Evolutionary conservation across 2,329 filamentous ascomycete species (phyloP), one percentile per base, ranked within the genome.

Genomic region (Juglanconis sp.): DNA sequence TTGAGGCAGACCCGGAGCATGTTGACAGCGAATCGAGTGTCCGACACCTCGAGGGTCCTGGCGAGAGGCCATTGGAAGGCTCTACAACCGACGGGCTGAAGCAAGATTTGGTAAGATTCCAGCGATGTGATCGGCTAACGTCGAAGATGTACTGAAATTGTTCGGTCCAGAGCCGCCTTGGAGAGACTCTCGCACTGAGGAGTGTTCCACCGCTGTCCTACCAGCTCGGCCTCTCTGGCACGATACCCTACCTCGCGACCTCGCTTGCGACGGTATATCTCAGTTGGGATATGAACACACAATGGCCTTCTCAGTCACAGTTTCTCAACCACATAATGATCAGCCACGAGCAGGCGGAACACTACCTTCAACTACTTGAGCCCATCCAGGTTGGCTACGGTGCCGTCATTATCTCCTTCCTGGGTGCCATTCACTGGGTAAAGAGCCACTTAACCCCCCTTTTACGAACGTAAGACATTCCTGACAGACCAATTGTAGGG

Each of bases 321-420:
- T 78, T 89, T 54, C 71, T 92, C 48, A 82, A 95, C 70, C 85
- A 79, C 60, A 76, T 87, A 57, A 71, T 93, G 61, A 74, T 96
- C 66, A 85, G 81, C 65, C 86, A 87, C 53, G 85, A 92, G 53
- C 88, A 84, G 3, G 92, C 92, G 2, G 85, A 87, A 63, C 77
- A 89, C 31, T 79, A 92, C 58, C 81, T 97, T 9, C 83, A 88
- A 65, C 73, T 92, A 15, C 80, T 96, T 35, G 92, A 96, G 76
- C 92, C 92, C 11, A 77, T 97, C 56, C 94, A 97, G 75, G 83
- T 97, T 57, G 93, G 92, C 61, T 96, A 96, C 68, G 93, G 94
- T 58, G 94, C 93, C 52, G 86, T 96, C 60, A 95, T 96, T 68
- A 90, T 96, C 68, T 96, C 92, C 34, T 97, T 96, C 81, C 84